Base-by-base conservation (phyloP, 1,284 basidiomycete genomes). In the Salmacisia buchloeana region DNA sequence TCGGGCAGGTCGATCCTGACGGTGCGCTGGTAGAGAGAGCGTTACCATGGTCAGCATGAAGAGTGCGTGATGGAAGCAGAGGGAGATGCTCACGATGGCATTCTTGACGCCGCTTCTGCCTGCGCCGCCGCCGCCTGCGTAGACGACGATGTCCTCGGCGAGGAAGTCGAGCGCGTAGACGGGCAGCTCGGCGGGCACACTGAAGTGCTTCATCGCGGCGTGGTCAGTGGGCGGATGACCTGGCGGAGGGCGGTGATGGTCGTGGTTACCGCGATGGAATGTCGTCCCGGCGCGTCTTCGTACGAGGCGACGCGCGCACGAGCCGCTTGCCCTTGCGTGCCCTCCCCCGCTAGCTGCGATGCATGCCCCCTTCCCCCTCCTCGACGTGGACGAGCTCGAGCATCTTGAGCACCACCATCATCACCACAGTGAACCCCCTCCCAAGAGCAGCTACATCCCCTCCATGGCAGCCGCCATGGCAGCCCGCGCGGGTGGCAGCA, bases 51-150 rank as follows among this genome's bases (percentile, higher is more conserved):
- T 36, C 18, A 38, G 36, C 36, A 18, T 9, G 36, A 9, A 31
- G 31, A 38, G 13, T 3, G 25, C 29, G 38, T 58, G 36, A 33
- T 25, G 31, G 45, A 38, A 64, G 57, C 38, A 43, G 38, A 46
- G 31, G 58, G 25, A 46, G 12, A 25, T 6, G 66, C 70, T 60
- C 59, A 78, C 73, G 35, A 79, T 65, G 2, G 68, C 68, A 43
- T 79, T 79, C 34, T 72, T 63, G 35, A 79, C 73, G 21, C 77
- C 77, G 33, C 69, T 74, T 25, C 73, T 68, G 21, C 76, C 71
- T 0, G 71, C 70, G 29, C 77, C 77, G 34, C 77, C 77, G 13
- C 77, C 77, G 13, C 77, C 77, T 1, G 70, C 75, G 59, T 75
- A 78, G 45, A 76, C 64, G 34, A 79, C 56, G 35, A 73, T 63